Base-by-base conservation (phyloP, 345 rosid species). In the Bruguiera parviflora region DNA sequence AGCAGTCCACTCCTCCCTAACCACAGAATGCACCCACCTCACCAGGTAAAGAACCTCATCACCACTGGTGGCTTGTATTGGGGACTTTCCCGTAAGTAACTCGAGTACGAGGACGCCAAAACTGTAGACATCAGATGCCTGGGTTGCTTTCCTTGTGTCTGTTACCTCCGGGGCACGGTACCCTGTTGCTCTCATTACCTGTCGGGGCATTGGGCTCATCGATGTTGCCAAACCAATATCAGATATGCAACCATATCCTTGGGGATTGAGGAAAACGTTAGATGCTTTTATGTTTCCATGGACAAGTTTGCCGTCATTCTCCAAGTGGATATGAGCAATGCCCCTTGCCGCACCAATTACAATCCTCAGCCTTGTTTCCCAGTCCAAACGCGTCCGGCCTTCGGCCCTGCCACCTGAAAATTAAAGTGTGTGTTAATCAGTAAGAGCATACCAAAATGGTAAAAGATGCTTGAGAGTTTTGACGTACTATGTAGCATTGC, bases 21-120 rank as follows among this genome's bases (percentile, higher is more conserved):
- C 80, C 51, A 77, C 80, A 19, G 80, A 77, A 21, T 77, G 46
- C 70, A 77, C 80, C 80, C 80, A 77, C 25, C 80, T 77, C 69
- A 72, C 80, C 76, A 77, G 58, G 66, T 77, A 73, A 56, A 77
- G 56, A 55, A 47, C 72, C 53, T 67, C 76, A 5, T 77, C 70
- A 2, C 72, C 73, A 28, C 73, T 61, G 6, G 73, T 18, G 47
- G 76, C 59, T 5, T 63, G 65, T 13, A 52, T 63, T 6, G 80
- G 67, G 0, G 80, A 71, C 58, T 72, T 77, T 25, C 80, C 80
- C 2, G 80, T 72, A 33, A 77, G 76, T 25, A 77, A 76, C 72
- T 77, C 80, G 2, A 77, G 80, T 22, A 77, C 55, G 52, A 77
- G 13, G 32, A 77, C 80, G 56, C 80, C 80, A 27, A 56, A 77